A percentile compares a stretch with the other conserved stretches of the same genome.
Evolutionary conservation across 805 yeast genomes (phyloP).

Genomic region (Zygotorulaspora chibaensis): DNA sequence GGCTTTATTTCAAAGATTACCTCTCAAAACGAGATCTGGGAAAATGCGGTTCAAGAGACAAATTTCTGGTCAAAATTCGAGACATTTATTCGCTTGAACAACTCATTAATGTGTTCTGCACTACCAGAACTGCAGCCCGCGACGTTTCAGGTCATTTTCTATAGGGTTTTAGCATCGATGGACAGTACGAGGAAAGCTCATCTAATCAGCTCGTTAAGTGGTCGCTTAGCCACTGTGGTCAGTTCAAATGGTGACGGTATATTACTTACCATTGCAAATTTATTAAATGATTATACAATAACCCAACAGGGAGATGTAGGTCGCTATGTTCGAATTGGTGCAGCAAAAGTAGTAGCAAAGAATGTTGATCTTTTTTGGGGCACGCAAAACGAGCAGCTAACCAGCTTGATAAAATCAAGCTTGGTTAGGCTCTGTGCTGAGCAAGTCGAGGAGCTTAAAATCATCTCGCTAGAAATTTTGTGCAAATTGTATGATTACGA

Average conservation of each 20-base stretch:
- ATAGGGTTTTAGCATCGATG: slow-evolving; percentile 2
- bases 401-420: slow-evolving; percentile 28
- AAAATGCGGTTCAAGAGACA: neutral
- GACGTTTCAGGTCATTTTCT: slow-evolving; percentile 9
- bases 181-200: slow-evolving; percentile 20
- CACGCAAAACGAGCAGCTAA: slow-evolving; percentile 4
- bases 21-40: neutral
- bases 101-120: slow-evolving; percentile 17
- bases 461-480: slow-evolving; percentile 23
- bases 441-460: slow-evolving; percentile 52
- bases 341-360: slow-evolving; percentile 22
- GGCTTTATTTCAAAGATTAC: slow-evolving; percentile 1
- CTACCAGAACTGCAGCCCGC: slow-evolving; percentile 15
- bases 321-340: slow-evolving; percentile 55
- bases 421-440: slow-evolving; percentile 61
- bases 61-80: slow-evolving; percentile 15
- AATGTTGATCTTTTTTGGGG: slow-evolving; percentile 6
- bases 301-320: slow-evolving; percentile 94
- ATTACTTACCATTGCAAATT: slow-evolving; percentile 22
- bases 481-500: slow-evolving; percentile 7
- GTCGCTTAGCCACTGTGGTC: slow-evolving; percentile 3
- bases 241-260: neutral
- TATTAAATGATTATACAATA: slow-evolving; percentile 70
- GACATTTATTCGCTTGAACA: slow-evolving; percentile 15
- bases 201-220: slow-evolving; percentile 13